Conservation (phyloP, 202 grass and related monocot species). For the Musa balbisiana region DNA sequence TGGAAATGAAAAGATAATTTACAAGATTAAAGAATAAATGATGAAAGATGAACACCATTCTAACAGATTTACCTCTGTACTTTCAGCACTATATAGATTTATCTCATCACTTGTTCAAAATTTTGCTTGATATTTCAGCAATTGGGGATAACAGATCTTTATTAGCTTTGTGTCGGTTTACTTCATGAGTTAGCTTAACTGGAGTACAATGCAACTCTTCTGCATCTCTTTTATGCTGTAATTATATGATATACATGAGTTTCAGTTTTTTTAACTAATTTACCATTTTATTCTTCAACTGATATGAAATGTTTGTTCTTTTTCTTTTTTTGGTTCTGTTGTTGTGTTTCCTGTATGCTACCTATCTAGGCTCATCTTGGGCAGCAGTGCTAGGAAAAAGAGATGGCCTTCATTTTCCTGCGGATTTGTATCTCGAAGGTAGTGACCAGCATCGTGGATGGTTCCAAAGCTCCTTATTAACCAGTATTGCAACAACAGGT, state of each 20-base stretch:
- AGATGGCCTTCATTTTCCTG: conserved; percentile 67
- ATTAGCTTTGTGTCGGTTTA: background rate
- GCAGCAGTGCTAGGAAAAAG: conserved; percentile 83
- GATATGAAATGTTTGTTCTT: background rate
- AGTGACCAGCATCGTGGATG: conserved; percentile 96
- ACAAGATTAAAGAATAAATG: too few relatives aligned
- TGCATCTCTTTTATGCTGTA: background rate
- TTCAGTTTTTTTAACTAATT: background rate
- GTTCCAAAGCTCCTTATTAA: conserved; percentile 95
- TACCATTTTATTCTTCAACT: background rate
- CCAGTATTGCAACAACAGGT: conserved; percentile 96
- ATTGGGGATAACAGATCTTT: background rate
- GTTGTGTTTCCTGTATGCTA: background rate
- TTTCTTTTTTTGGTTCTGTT: conserved; percentile 16
- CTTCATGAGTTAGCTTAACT: background rate
- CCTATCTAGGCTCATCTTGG: conserved; percentile 78
- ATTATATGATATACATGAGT: background rate
- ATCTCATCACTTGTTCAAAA: background rate
- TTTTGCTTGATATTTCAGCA: background rate
- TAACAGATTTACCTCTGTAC: background rate
- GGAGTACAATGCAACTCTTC: background rate
- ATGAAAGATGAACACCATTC: too few relatives aligned
- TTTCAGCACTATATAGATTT: background rate
- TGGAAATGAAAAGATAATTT: too few relatives aligned
- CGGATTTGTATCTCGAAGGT: conserved; percentile 95